Evolutionary conservation across 2,329 filamentous ascomycete genomes (phyloP).

Genomic region (Diplocarpon rosae): DNA sequence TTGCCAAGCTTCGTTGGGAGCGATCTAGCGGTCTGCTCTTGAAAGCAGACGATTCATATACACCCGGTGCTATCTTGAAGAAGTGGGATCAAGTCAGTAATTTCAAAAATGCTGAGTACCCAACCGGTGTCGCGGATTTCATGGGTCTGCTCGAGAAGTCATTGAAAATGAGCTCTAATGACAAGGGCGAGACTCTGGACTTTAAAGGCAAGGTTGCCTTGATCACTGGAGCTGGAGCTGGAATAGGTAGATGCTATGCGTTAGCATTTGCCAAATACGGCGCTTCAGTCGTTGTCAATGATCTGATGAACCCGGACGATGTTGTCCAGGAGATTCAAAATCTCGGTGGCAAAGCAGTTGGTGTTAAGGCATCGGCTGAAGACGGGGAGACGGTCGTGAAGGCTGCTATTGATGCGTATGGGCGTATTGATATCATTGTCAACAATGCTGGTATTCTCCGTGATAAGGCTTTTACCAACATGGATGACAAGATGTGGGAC

Average conservation of each 20-base stretch:
- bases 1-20: conserved; percentile 93
- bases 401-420: conserved; percentile 84
- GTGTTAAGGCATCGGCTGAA: conserved; percentile 87
- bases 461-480: conserved; percentile 96
- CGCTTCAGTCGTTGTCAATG: conserved; percentile 85
- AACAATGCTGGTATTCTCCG: conserved; percentile 98
- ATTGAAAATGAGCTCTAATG: conserved; percentile 62
- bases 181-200: conserved; percentile 61
- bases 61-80: conserved; percentile 74
- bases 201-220: conserved; percentile 80
- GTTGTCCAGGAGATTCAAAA: conserved; percentile 91
- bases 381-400: conserved; percentile 88
- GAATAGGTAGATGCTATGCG: conserved; percentile 83
- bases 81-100: conserved; percentile 84
- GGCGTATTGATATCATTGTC: conserved; percentile 86
- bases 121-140: conserved; percentile 79
- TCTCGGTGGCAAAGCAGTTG: conserved; percentile 77
- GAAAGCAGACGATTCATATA: conserved; percentile 80
- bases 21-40: conserved; percentile 79
- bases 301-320: conserved; percentile 81
- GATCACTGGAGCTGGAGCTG: conserved; percentile 79
- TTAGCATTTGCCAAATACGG: conserved; percentile 78
- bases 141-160: conserved; percentile 76
- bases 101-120: conserved; percentile 76
- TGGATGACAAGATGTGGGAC: conserved; percentile 92